Conservation (phyloP, 176 grass and related monocot species). For the Musa troglodytarum region DNA sequence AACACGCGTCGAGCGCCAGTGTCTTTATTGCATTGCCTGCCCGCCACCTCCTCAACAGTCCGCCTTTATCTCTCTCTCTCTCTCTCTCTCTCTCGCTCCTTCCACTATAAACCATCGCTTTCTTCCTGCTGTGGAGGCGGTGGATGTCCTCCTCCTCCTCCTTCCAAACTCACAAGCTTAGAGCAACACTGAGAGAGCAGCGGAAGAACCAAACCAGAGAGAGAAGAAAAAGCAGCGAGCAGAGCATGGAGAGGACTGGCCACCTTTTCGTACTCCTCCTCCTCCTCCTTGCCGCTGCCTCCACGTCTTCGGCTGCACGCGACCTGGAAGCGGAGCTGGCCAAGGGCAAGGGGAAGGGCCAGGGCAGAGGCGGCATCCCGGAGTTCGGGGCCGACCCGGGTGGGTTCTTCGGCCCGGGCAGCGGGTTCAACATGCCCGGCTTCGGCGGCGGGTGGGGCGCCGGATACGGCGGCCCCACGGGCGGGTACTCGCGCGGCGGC, state of each 20-base stretch:
- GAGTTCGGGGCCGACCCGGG: slow-evolving; percentile 27
- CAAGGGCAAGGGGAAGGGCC: background rate
- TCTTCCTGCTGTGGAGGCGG: background rate
- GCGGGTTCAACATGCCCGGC: slow-evolving; percentile 31
- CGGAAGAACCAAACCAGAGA: background rate
- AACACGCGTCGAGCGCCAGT: background rate
- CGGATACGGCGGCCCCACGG: slow-evolving; percentile 30
- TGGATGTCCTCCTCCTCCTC: background rate
- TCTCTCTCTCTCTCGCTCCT: background rate
- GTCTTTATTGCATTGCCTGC: background rate
- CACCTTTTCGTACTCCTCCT: background rate
- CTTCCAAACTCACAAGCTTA: background rate
- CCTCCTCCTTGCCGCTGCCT: background rate
- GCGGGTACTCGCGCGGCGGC: slow-evolving; percentile 28
- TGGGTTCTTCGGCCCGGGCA: slow-evolving; percentile 28
- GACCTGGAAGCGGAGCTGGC: background rate
- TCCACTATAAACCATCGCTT: background rate
- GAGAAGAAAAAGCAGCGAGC: background rate
- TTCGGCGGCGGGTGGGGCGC: slow-evolving; percentile 78
- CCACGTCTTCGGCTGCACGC: background rate
- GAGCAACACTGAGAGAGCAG: too few species aligned
- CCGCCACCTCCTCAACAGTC: background rate
- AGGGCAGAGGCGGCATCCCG: slow-evolving; percentile 24
- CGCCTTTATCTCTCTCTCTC: background rate
- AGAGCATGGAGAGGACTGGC: background rate